A percentile compares a stretch with the other conserved stretches of the same genome.
These are phyloP conservation scores for Plasmodium vivax DNA, from an alignment of 169 alveolate species.

Conservation along the genomic window DNA sequence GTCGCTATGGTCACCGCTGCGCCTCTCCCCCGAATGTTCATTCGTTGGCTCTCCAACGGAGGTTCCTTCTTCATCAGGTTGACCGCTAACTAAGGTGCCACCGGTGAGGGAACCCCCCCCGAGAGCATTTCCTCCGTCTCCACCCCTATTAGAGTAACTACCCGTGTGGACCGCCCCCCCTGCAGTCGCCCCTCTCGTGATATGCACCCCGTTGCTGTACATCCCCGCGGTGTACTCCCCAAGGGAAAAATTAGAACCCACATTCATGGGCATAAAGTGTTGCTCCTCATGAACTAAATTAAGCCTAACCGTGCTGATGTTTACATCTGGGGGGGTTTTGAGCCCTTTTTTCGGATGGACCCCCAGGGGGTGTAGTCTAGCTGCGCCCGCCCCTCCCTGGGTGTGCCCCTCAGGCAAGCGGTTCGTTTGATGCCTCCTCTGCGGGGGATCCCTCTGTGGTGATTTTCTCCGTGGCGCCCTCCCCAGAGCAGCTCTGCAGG, in stretches of 20 bases:
- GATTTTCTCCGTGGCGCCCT: no score
- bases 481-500: not conserved
- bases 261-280: not conserved
- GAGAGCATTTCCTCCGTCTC: not conserved
- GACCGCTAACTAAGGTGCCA: not conserved
- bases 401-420: no score
- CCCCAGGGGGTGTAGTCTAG: not conserved
- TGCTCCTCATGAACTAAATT: constrained; percentile 45
- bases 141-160: not conserved
- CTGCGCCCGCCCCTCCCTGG: not conserved
- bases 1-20: not conserved
- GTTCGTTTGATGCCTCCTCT: not conserved
- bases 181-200: no score
- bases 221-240: not conserved
- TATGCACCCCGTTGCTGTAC: not conserved
- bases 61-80: not conserved
- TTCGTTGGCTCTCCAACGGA: not conserved
- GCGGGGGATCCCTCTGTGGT: no score
- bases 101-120: not conserved
- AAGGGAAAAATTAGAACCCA: constrained; percentile 6
- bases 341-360: not conserved
- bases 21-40: not conserved
- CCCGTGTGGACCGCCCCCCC: not conserved
- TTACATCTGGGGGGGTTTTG: not conserved
- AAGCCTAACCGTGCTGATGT: constrained; percentile 3